A percentile compares a stretch with the other conserved stretches of the same genome.
Conservation (phyloP, 2,329 filamentous ascomycete genomes). For the Mycosphaerella sp. region DNA sequence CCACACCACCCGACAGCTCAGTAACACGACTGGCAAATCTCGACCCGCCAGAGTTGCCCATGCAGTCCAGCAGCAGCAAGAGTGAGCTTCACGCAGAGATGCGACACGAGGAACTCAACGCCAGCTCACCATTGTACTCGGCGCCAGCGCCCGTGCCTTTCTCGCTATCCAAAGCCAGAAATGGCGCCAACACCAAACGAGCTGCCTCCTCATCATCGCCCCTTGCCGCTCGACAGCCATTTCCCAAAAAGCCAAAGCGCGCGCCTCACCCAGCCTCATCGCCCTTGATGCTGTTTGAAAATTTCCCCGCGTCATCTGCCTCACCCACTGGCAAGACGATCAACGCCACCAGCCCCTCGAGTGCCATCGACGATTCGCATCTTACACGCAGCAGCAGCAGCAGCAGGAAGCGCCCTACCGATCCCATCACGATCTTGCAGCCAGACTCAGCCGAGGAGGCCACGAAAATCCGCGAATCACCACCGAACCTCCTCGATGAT, state of each 20-base stretch:
- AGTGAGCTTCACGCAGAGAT: slow-evolving; percentile 20
- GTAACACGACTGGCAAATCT: background rate
- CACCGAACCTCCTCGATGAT: too few relatives aligned
- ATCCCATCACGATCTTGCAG: too few relatives aligned
- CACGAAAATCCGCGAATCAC: too few relatives aligned
- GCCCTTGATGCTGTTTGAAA: background rate
- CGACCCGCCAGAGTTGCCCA: background rate
- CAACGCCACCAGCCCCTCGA: background rate
- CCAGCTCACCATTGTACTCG: slow-evolving; percentile 3
- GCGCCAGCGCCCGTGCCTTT: background rate
- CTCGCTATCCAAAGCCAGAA: background rate
- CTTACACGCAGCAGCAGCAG: too few relatives aligned
- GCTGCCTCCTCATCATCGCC: slow-evolving; percentile 1
- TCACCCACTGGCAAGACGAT: background rate
- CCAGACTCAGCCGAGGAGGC: too few relatives aligned
- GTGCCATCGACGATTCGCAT: too few relatives aligned
- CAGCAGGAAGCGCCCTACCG: too few relatives aligned
- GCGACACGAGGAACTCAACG: slow-evolving; percentile 13
- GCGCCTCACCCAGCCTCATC: background rate
- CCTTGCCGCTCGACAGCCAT: background rate
- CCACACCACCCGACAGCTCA: background rate
- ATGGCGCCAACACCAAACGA: background rate
- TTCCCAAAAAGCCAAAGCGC: background rate
- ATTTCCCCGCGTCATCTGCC: background rate
- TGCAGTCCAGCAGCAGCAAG: slow-evolving; percentile 12